Base-by-base conservation (phyloP, 208 protist genomes). In the Herpetomonas tarakana region DNA sequence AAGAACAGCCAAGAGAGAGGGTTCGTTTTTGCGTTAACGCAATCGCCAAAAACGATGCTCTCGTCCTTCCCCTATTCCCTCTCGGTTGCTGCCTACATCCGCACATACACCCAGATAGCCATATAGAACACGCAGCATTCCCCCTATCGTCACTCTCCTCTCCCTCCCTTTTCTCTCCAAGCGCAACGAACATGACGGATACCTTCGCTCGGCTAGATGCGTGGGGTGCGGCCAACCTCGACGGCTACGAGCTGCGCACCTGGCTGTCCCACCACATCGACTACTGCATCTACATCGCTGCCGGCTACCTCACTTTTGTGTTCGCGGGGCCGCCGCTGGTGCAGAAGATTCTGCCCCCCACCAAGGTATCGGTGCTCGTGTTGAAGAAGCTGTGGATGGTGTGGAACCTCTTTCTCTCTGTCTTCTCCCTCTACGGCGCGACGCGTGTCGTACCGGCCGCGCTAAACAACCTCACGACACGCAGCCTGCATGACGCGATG, bases 351-450 rank as follows among this genome's bases (percentile, higher is more conserved):
- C 62, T 76, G 24, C 49, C 78, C 9, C 57, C 65, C 30, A 64
- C 76, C 19, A 83, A 89, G 25, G 74, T 84, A 9, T 66, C 79
- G 21, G 28, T 80, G 6, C 28, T 55, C 14, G 49, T 87, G 52
- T 79, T 86, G 45, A 81, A 80, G 63, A 78, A 71, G 64, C 19
- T 52, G 27, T 85, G 78, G 78, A 86, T 80, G 51, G 2, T 91
- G 9, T 97, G 93, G 91, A 97, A 97, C 61, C 51, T 91, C 4
- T 47, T 73, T 11, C 78, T 97, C 29, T 80, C 85, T 4, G 67
- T 85, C 41, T 96, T 96, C 64, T 96, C 89, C 22, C 63, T 90
- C 29, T 76, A 79, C 52, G 91, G 88, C 29, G 69, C 76, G 28
- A 66, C 81, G 29, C 75, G 75, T 58, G 74, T 83, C 12, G 71